Conservation (phyloP, 805 yeast species). For the Pichia paraexigua region DNA sequence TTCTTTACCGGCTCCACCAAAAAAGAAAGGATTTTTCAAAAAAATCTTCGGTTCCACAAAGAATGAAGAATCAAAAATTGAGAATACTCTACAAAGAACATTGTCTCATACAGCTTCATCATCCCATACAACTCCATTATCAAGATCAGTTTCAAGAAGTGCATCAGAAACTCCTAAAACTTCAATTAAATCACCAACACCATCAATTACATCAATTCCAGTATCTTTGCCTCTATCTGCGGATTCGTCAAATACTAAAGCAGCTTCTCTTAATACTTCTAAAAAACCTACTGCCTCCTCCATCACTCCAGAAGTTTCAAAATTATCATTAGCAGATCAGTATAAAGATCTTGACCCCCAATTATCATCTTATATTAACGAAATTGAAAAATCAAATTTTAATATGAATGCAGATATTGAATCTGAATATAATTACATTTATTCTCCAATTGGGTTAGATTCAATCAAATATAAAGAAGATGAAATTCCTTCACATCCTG, state of each 20-base stretch:
- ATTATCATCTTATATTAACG: conserved; percentile 38
- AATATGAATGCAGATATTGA: background rate
- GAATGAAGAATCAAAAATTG: conserved; percentile 11
- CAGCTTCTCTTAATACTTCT: background rate
- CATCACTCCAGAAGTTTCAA: background rate
- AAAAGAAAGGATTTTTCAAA: conserved; percentile 21
- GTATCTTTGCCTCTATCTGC: background rate
- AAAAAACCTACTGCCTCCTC: background rate
- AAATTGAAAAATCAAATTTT: conserved; percentile 15
- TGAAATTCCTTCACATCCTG: conserved; percentile 48
- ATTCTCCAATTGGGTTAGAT: conserved; percentile 19
- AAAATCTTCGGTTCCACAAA: conserved; percentile 22
- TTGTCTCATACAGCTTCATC: background rate
- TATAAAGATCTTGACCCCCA: conserved; percentile 35
- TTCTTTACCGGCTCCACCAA: conserved; percentile 8
- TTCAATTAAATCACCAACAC: background rate
- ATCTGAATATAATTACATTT: conserved; percentile 10
- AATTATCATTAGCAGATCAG: conserved; percentile 14
- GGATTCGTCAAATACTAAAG: background rate
- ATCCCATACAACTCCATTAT: background rate
- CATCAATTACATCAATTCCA: background rate
- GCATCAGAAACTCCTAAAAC: background rate
- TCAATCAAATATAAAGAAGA: conserved; percentile 29
- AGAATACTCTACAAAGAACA: conserved; percentile 3
- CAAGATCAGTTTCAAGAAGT: background rate